Percentiles rank a stretch among this genome's conserved stretches.
These are phyloP conservation scores for Fusarium austroafricanum DNA, from an alignment of 2,329 filamentous ascomycete genomes.

Conservation along the genomic window DNA sequence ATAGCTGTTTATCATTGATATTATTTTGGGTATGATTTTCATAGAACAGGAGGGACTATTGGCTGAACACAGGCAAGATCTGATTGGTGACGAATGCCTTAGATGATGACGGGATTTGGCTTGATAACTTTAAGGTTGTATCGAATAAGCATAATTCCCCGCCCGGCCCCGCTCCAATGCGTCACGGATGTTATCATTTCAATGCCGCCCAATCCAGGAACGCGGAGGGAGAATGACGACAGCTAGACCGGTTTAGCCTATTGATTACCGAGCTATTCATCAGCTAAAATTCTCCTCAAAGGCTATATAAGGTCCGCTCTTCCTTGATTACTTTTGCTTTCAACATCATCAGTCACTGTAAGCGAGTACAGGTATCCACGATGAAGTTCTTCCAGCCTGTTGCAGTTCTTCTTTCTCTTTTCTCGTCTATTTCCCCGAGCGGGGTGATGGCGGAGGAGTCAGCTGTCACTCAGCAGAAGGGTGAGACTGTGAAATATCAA, in stretches of 20 bases:
- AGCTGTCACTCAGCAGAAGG: neutral
- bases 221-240: slow-evolving; percentile 3
- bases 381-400: slow-evolving; percentile 22
- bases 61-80: no score
- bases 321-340: no score
- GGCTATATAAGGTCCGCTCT: neutral
- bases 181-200: neutral
- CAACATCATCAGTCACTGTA: neutral
- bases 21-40: no score
- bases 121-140: slow-evolving; percentile 3
- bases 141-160: neutral
- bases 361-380: neutral
- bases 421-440: neutral
- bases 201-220: slow-evolving; percentile 2
- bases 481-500: slow-evolving; percentile 6
- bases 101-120: neutral
- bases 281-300: neutral
- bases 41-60: no score
- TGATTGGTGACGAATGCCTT: neutral
- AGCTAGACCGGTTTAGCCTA: neutral
- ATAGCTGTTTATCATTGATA: no score
- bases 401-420: neutral
- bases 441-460: slow-evolving; percentile 4
- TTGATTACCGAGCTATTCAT: neutral
- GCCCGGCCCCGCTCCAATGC: neutral